Evolutionary conservation across 306 rosid species (phyloP).

Genomic region (Betula pendula): DNA sequence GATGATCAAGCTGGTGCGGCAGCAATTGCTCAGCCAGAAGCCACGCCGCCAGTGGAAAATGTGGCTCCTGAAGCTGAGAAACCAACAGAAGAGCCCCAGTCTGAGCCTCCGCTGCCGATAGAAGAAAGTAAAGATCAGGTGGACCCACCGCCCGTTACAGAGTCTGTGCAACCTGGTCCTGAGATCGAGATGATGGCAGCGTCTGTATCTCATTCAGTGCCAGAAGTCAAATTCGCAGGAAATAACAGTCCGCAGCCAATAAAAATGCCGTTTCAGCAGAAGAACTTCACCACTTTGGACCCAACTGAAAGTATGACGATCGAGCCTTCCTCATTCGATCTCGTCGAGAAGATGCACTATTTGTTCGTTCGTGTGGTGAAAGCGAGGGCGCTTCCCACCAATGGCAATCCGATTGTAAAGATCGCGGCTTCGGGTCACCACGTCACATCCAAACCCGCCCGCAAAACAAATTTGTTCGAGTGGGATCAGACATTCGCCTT

Average conservation of each 20-base stretch:
- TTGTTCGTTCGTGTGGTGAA: constrained; percentile 74
- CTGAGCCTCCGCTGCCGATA: constrained; percentile 1
- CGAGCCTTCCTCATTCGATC: constrained; percentile 73
- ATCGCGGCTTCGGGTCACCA: constrained; percentile 51
- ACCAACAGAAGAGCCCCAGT: background rate
- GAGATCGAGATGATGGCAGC: constrained; percentile 29
- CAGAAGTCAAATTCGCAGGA: constrained; percentile 44
- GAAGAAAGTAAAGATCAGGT: constrained; percentile 13
- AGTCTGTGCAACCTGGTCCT: constrained; percentile 6
- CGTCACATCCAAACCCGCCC: constrained; percentile 55
- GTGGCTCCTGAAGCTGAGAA: constrained; percentile 16
- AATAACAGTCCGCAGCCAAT: constrained; percentile 53
- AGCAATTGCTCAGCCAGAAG: background rate
- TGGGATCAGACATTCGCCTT: constrained; percentile 97
- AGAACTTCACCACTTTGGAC: constrained; percentile 39
- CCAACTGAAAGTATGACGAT: constrained; percentile 36
- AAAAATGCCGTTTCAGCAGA: constrained; percentile 27
- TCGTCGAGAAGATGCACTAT: constrained; percentile 90
- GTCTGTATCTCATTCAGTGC: constrained; percentile 25
- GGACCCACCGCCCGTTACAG: constrained; percentile 16
- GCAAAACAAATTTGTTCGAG: constrained; percentile 54
- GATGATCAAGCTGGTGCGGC: background rate
- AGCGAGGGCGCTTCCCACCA: constrained; percentile 62
- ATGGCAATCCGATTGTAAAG: constrained; percentile 50
- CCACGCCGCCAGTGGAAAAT: background rate